Evolutionary conservation across 2,329 filamentous ascomycete species (phyloP), one percentile per base, ranked within the genome.

Genomic region (Verticillium nubilum): DNA sequence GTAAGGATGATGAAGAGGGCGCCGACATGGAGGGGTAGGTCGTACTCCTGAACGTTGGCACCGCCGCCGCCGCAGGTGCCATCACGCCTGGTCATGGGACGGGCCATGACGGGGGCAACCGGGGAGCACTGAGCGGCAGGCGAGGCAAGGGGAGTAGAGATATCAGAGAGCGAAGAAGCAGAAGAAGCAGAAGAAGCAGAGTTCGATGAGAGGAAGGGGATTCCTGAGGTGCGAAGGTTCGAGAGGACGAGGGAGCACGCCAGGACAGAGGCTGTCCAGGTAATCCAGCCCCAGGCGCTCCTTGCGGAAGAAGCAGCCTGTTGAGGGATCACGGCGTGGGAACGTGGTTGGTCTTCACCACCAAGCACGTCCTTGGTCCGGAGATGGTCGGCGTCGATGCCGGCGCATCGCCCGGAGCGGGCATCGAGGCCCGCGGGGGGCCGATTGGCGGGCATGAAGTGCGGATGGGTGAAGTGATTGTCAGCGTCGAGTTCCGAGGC

Each of bases 21-120:
- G 60, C 80, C 79, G 57, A 85, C 81, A 69, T 87, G 85, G 19
- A 85, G 74, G 12, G 81, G 74, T 15, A 78, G 78, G 67, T 87
- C 83, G 73, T 87, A 87, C 1, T 73, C 67, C 56, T 66, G 66
- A 31, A 68, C 66, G 58, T 67, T 60, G 61, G 70, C 69, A 29
- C 71, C 72, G 29, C 68, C 69, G 28, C 62, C 57, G 29, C 61
- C 66, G 58, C 71, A 73, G 35, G 62, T 64, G 17, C 61, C 61
- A 12, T 47, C 25, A 29, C 62, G 61, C 27, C 54, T 58, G 52
- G 52, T 50, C 33, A 35, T 28, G 33, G 54, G 62, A 35, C 52
- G 54, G 55, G 57, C 58, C 35, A 57, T 55, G 25, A 58, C 27
- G 56, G 25, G 54, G 52, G 50, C 25, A 57, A 31, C n/a, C 31